Conservation (phyloP, 2,329 filamentous ascomycete species). For the Trichoderma oligosporum region DNA sequence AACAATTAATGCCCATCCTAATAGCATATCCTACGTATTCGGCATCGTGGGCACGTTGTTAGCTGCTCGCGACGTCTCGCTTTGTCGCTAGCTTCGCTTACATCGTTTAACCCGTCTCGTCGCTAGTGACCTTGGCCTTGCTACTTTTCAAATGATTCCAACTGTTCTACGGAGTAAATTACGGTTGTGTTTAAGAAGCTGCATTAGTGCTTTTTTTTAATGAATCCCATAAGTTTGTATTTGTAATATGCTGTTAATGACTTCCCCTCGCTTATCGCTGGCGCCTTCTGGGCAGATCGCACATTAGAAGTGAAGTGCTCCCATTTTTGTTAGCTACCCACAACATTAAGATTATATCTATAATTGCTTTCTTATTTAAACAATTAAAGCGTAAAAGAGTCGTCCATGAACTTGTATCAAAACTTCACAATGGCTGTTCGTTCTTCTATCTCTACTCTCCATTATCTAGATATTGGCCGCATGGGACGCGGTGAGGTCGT, state of each 20-base stretch:
- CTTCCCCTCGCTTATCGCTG: no score
- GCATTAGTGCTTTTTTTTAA: background rate
- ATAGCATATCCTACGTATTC: background rate
- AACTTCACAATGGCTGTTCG: background rate
- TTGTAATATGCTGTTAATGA: background rate
- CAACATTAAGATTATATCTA: background rate
- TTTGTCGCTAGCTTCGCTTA: background rate
- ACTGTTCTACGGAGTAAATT: background rate
- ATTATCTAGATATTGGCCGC: constrained; percentile 28
- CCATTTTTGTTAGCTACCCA: background rate
- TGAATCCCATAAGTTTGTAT: background rate
- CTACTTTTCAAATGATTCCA: no score
- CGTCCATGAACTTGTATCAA: background rate
- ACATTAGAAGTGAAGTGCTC: background rate
- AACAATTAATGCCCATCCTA: background rate
- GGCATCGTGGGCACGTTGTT: background rate
- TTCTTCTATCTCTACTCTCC: constrained; percentile 21
- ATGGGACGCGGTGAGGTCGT: constrained; percentile 30
- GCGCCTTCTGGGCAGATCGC: background rate
- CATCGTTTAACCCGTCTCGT: background rate
- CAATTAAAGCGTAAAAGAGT: background rate
- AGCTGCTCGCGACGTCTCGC: no score
- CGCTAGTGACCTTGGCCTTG: no score
- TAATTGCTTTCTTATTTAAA: background rate
- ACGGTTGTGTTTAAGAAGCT: background rate